Evolutionary conservation across 2,329 filamentous ascomycete species (phyloP).

Genomic region (Aureobasidium pullulans): DNA sequence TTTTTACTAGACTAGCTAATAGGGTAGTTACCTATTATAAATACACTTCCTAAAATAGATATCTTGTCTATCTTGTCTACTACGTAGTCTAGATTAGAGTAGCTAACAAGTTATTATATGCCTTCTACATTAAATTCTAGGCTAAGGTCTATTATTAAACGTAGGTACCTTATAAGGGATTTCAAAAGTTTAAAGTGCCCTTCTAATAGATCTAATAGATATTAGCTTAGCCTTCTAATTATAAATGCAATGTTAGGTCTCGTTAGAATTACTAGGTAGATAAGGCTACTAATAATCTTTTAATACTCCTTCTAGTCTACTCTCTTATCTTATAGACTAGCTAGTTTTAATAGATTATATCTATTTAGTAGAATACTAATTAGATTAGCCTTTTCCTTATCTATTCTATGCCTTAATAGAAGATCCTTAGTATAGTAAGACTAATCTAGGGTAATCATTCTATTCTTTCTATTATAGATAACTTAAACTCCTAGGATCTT

Average conservation of each 20-base stretch:
- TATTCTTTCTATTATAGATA: neutral
- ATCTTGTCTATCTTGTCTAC: neutral
- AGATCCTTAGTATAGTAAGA: neutral
- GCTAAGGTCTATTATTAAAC: neutral
- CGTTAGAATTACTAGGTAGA: neutral
- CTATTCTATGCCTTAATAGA: neutral
- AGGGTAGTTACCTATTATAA: neutral
- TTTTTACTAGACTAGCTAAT: neutral
- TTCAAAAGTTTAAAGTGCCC: neutral
- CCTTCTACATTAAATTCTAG: neutral
- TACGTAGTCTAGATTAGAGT: neutral
- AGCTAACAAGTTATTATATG: neutral
- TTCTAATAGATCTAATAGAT: neutral
- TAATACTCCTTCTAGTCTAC: neutral
- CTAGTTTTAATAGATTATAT: neutral
- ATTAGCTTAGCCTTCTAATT: neutral
- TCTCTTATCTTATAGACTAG: neutral
- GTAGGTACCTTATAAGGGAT: neutral
- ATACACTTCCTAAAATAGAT: neutral
- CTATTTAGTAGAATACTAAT: constrained; percentile 2
- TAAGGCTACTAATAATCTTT: neutral
- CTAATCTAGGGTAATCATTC: neutral
- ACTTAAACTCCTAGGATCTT: neutral
- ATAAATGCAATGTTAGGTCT: neutral
- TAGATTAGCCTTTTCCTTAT: neutral